These are phyloP conservation scores for Wickerhamiella sorbophila DNA, from an alignment of 805 yeast species.

Conservation along the genomic window DNA sequence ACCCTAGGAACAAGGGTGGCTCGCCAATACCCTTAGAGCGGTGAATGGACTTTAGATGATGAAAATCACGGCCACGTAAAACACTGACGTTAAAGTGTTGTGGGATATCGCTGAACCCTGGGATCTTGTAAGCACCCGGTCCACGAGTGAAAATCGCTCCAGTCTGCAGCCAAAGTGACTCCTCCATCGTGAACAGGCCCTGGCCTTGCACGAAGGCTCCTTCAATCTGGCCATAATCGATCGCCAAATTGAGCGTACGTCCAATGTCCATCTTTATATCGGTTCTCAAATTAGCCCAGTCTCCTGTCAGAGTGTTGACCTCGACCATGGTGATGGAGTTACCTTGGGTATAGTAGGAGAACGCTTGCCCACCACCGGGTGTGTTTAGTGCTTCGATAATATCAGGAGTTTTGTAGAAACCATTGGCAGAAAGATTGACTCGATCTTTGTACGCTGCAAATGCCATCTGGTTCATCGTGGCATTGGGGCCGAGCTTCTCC, in stretches of 20 bases:
- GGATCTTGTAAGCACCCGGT: constrained; percentile 37
- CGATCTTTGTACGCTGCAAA: constrained; percentile 33
- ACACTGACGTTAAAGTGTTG: constrained; percentile 32
- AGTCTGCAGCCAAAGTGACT: constrained; percentile 32
- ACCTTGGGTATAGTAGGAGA: constrained; percentile 35
- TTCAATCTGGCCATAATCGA: constrained; percentile 38
- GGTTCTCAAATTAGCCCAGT: constrained; percentile 31
- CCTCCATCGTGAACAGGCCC: constrained; percentile 37
- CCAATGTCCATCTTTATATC: constrained; percentile 38
- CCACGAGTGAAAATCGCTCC: constrained; percentile 34
- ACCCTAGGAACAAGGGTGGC: constrained; percentile 36
- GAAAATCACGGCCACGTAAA: constrained; percentile 29
- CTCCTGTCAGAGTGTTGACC: constrained; percentile 36
- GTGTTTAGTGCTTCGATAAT: constrained; percentile 32
- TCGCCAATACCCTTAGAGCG: constrained; percentile 37
- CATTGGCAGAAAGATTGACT: constrained; percentile 34
- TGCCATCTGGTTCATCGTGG: constrained; percentile 31
- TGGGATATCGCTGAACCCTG: constrained; percentile 36
- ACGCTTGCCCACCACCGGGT: constrained; percentile 30
- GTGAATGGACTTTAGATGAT: constrained; percentile 32
- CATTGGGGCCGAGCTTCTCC: constrained; percentile 25
- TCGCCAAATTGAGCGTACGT: constrained; percentile 35
- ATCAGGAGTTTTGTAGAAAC: constrained; percentile 37
- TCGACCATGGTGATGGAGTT: constrained; percentile 32
- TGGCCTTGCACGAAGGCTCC: constrained; percentile 39